Base-by-base conservation (phyloP, 257 asterid species). In the Cruciata laevipes region DNA sequence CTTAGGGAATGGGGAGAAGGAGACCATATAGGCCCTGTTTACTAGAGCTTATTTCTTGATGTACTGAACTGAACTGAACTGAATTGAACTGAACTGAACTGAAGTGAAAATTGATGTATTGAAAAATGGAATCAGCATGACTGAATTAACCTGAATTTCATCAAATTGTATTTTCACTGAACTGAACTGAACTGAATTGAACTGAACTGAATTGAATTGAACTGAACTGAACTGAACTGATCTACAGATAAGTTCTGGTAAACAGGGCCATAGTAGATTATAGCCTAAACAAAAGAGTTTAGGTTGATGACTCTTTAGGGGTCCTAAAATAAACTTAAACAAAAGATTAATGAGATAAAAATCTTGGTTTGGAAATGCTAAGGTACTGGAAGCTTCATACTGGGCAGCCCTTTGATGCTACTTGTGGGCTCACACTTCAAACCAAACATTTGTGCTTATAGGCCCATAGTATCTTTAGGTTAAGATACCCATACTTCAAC, bases 1-100 rank as follows among this genome's bases (percentile, higher is more conserved):
- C 6, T 42, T 42, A 11, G 88, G 88, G 75, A 83, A 68, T 40
- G 69, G 85, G 64, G 78, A 75, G 73, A 80, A 69, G 74, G 63
- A n/a, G n/a, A n/a, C n/a, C n/a, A n/a, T n/a, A n/a, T n/a, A n/a
- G n/a, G n/a, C n/a, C n/a, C n/a, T n/a, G n/a, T n/a, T n/a, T n/a
- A n/a, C n/a, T n/a, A n/a, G n/a, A n/a, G n/a, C n/a, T n/a, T n/a
- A n/a, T n/a, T n/a, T n/a, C n/a, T n/a, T n/a, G n/a, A n/a, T n/a
- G n/a, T n/a, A n/a, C n/a, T n/a, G n/a, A n/a, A n/a, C n/a, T n/a
- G n/a, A n/a, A n/a, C n/a, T n/a, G n/a, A n/a, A n/a, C n/a, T n/a
- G n/a, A n/a, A n/a, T n/a, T n/a, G n/a, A n/a, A n/a, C n/a, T n/a
- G n/a, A n/a, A n/a, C n/a, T n/a, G n/a, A n/a, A n/a, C n/a, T n/a